Conservation (phyloP, 169 alveolate genomes). For the Eimeria tenella region DNA sequence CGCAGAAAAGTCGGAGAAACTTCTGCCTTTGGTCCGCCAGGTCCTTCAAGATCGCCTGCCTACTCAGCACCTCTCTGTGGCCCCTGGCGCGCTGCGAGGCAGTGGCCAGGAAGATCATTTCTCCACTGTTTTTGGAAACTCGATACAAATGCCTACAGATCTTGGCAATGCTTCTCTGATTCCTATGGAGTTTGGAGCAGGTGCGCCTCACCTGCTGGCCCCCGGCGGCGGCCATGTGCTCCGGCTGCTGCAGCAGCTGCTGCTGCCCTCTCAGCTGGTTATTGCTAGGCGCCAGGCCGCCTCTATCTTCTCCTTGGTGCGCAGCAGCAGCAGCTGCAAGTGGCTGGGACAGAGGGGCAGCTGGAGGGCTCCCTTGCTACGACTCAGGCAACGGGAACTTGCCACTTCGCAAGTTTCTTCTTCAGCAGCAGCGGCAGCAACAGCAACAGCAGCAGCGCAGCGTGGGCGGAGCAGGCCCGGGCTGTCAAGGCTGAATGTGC, state of each 20-base stretch:
- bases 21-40: not conserved
- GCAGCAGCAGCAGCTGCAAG: not conserved
- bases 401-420: not conserved
- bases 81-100: slow-evolving; percentile 35
- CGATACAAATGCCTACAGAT: not conserved
- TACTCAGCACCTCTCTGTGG: slow-evolving; percentile 1
- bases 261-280: slow-evolving; percentile 41
- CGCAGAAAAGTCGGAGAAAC: not conserved
- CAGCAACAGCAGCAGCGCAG: not conserved
- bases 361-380: not conserved
- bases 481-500: not conserved
- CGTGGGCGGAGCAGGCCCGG: slow-evolving; percentile 7
- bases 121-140: too few relatives aligned
- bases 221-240: slow-evolving; percentile 39
- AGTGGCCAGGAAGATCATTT: not conserved
- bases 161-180: not conserved
- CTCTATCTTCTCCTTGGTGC: not conserved
- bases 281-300: slow-evolving; percentile 1
- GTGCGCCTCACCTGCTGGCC: slow-evolving; percentile 43
- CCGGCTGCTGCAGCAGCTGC: slow-evolving; percentile 32
- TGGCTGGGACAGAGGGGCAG: not conserved
- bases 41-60: not conserved
- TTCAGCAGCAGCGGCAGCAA: not conserved
- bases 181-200: slow-evolving; percentile 52
- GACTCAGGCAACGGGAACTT: too few relatives aligned